Evolutionary conservation across 352 stramenopile species (phyloP).

Genomic region (Phytophthora vignae): DNA sequence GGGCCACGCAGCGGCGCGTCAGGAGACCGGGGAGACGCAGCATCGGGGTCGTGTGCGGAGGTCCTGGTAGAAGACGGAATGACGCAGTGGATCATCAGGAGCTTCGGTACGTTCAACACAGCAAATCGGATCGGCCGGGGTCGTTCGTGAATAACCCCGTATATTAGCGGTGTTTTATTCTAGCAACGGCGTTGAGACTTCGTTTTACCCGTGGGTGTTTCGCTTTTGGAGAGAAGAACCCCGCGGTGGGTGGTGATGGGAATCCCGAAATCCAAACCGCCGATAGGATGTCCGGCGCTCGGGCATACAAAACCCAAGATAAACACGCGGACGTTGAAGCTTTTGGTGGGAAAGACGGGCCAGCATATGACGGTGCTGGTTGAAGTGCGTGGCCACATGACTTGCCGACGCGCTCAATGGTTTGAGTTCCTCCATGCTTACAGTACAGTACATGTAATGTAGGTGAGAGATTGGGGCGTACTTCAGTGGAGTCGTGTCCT

Average conservation of each 20-base stretch:
- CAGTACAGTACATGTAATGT: not conserved
- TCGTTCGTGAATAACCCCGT: not conserved
- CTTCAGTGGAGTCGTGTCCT: too few relatives aligned
- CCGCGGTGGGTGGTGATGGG: constrained; percentile 19
- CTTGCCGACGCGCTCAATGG: not conserved
- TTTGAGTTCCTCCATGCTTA: not conserved
- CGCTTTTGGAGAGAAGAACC: not conserved
- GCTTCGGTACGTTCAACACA: not conserved
- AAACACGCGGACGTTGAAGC: constrained; percentile 25
- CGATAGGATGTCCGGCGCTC: constrained; percentile 24
- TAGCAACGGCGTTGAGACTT: not conserved
- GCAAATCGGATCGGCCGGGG: not conserved
- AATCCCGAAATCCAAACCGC: constrained; percentile 32
- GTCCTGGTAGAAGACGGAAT: constrained; percentile 26
- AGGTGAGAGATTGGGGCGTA: too few relatives aligned
- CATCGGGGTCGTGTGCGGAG: constrained; percentile 39
- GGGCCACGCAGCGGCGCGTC: constrained; percentile 34
- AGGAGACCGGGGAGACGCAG: constrained; percentile 59
- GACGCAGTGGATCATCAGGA: constrained; percentile 13
- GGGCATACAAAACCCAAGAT: constrained; percentile 27
- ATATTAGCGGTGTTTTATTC: not conserved
- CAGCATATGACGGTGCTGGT: not conserved
- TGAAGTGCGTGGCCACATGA: not conserved
- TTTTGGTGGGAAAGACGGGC: constrained; percentile 4
- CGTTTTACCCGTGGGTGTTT: not conserved